These are phyloP conservation scores for Coccomyxa sp. DNA, from an alignment of 139 green algal species.

Conservation along the genomic window DNA sequence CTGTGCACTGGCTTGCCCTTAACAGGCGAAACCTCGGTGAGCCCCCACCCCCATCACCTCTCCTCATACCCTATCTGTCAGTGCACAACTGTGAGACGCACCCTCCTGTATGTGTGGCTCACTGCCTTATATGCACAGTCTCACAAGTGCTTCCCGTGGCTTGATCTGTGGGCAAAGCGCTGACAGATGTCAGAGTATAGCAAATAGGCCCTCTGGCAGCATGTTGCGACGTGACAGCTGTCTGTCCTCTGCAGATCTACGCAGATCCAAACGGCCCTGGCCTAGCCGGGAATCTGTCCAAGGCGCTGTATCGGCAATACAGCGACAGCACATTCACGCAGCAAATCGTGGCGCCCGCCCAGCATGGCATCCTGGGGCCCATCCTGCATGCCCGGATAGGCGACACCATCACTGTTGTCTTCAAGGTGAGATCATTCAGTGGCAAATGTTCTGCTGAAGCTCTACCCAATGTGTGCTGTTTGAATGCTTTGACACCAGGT, in stretches of 20 bases:
- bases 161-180: no score
- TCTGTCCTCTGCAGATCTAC: not conserved
- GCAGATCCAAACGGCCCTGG: not conserved
- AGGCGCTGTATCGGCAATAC: slow-evolving; percentile 45
- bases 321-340: slow-evolving; percentile 33
- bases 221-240: not conserved
- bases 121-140: no score
- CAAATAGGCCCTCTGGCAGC: no score
- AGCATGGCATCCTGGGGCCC: slow-evolving; percentile 28
- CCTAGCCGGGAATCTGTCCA: slow-evolving; percentile 27
- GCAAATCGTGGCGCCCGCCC: not conserved
- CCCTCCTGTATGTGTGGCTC: no score
- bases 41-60: no score
- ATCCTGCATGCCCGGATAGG: slow-evolving; percentile 19
- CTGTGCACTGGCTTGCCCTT: not conserved
- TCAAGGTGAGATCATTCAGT: slow-evolving; percentile 3
- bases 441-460: no score
- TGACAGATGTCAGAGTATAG: no score
- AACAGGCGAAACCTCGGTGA: not conserved
- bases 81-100: not conserved
- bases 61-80: not conserved
- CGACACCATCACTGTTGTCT: slow-evolving; percentile 23
- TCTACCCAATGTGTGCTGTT: no score
- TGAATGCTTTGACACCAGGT: no score
- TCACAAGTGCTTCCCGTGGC: no score